Base-by-base conservation (phyloP, 139 green algal genomes). In the Edaphochlamys debaryana region DNA sequence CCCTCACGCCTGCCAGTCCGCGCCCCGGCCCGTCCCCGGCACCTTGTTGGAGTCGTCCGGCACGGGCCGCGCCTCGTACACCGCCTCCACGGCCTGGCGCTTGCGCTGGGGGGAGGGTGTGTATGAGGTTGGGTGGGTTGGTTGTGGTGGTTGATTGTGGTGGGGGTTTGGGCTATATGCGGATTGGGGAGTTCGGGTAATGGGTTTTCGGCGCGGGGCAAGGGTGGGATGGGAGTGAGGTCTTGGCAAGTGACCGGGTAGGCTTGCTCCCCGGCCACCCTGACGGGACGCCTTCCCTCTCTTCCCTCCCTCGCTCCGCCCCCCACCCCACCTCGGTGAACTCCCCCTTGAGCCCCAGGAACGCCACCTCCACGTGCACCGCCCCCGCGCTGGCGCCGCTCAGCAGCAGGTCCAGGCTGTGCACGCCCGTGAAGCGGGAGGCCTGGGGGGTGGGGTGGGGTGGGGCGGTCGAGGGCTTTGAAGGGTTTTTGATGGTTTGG, bases 271-370 rank as follows among this genome's bases (percentile, higher is more conserved):
- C n/a, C n/a, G n/a, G n/a, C n/a, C n/a, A n/a, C n/a, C n/a, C n/a
- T n/a, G n/a, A n/a, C n/a, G n/a, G n/a, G n/a, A n/a, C n/a, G n/a
- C n/a, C n/a, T n/a, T n/a, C n/a, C n/a, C n/a, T n/a, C n/a, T n/a
- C n/a, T n/a, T n/a, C n/a, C n/a, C n/a, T n/a, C n/a, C n/a, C n/a
- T n/a, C n/a, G n/a, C n/a, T n/a, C n/a, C n/a, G n/a, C n/a, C n/a
- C n/a, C n/a, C n/a, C 19, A 5, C 30, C 85, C 52, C 67, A 93
- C 92, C 86, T 95, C 85, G 52, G 79, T 88, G 68, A 94, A 97
- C 60, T 96, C 92, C 19, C 95, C 95, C 63, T 97, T 98, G 40
- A 98, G 86, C 3, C 94, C 95, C 20, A 98, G 87, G 74, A 98
- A 98, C 37, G 89, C 66, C 45, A 98, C 88, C 62, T 94, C 88